These are phyloP conservation scores for Periconia sp. DNA, from an alignment of 2,329 filamentous ascomycete genomes.

Conservation along the genomic window DNA sequence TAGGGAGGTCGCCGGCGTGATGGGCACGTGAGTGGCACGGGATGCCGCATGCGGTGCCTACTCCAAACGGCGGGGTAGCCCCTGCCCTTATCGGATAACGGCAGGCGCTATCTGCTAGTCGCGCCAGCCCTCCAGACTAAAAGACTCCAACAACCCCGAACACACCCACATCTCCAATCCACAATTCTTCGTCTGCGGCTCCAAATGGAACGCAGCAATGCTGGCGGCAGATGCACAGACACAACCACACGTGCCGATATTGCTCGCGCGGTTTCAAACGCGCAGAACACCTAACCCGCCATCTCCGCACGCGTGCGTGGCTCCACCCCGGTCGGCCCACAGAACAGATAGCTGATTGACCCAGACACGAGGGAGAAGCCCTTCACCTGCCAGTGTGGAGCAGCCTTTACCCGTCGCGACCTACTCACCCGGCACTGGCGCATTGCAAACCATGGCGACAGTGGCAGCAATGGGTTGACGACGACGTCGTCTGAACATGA, in stretches of 20 bases:
- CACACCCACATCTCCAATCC: conserved; percentile 19
- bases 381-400: conserved; percentile 33
- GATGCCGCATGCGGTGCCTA: too few relatives aligned
- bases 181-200: too few relatives aligned
- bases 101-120: not conserved
- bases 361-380: conserved; percentile 40
- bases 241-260: conserved; percentile 31
- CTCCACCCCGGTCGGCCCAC: conserved; percentile 8
- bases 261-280: conserved; percentile 37
- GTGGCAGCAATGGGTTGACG: conserved; percentile 8
- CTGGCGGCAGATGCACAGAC: conserved; percentile 34
- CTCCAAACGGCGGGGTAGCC: conserved; percentile 6
- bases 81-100: not conserved
- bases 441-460: conserved; percentile 27
- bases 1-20: too few relatives aligned
- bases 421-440: conserved; percentile 40
- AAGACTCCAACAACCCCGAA: conserved; percentile 7
- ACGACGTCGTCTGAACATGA: conserved; percentile 10
- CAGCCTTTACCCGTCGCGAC: conserved; percentile 35
- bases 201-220: too few relatives aligned
- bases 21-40: too few relatives aligned
- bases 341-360: conserved; percentile 15
- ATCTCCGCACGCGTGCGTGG: conserved; percentile 38
- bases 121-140: not conserved
- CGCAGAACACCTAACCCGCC: conserved; percentile 36